These are phyloP conservation scores for Claviceps lovelessii DNA, from an alignment of 2,329 filamentous ascomycete species.

Conservation along the genomic window DNA sequence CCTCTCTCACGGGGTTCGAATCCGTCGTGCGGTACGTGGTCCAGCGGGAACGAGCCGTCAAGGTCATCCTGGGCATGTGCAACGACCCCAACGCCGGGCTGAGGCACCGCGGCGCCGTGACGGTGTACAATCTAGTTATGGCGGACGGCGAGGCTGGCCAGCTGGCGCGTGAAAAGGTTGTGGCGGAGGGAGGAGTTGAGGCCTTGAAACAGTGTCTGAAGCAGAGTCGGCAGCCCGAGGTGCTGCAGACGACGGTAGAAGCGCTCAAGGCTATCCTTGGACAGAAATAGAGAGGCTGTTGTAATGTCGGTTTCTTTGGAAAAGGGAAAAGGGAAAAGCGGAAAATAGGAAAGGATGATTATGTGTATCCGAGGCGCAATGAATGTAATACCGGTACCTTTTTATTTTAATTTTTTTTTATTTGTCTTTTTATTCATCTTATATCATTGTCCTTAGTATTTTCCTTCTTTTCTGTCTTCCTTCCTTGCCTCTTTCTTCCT, in stretches of 20 bases:
- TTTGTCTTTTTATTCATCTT: too few relatives aligned
- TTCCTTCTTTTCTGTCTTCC: too few relatives aligned
- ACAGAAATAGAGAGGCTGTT: constrained; percentile 4
- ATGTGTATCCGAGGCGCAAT: too few relatives aligned
- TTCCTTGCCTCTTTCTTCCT: too few relatives aligned
- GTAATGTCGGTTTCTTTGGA: not conserved
- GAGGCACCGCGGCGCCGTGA: constrained; percentile 59
- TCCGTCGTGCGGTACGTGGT: constrained; percentile 58
- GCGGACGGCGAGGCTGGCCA: constrained; percentile 52
- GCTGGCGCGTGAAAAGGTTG: constrained; percentile 44
- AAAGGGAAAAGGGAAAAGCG: too few relatives aligned
- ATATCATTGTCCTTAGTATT: too few relatives aligned
- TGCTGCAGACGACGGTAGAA: constrained; percentile 57
- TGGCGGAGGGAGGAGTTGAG: constrained; percentile 49
- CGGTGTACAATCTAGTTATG: constrained; percentile 56
- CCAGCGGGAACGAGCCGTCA: constrained; percentile 54
- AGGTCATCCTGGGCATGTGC: constrained; percentile 69
- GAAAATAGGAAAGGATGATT: too few relatives aligned
- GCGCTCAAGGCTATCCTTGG: constrained; percentile 55
- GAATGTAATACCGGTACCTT: too few relatives aligned
- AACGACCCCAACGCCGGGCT: constrained; percentile 56
- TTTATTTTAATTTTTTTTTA: too few relatives aligned
- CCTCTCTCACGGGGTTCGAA: constrained; percentile 68
- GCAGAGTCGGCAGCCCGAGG: constrained; percentile 51
- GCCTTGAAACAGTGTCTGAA: constrained; percentile 55